A percentile compares a stretch with the other conserved stretches of the same genome.
Conservation (phyloP, 2,329 filamentous ascomycete species). For the Fusarium sp. region DNA sequence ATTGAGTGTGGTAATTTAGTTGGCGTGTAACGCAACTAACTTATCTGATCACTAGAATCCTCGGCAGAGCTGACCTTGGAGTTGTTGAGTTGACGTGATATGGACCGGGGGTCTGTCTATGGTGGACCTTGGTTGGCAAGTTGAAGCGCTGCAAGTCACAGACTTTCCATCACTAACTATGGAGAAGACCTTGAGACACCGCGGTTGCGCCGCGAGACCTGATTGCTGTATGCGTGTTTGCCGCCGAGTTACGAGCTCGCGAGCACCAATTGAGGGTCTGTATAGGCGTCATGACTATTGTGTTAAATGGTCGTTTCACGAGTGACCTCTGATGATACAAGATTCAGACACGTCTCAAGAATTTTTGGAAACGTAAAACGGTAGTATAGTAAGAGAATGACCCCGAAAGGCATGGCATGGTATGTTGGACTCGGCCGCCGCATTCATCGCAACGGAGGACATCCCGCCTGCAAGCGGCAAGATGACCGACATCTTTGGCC, state of each 20-base stretch:
- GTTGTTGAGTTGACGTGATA: constrained; percentile 35
- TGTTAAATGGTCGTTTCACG: neutral
- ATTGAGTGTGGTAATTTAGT: neutral
- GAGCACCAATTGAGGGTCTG: neutral
- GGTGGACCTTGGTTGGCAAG: constrained; percentile 32
- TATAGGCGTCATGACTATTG: neutral
- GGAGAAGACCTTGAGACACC: constrained; percentile 33
- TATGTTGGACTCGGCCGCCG: constrained; percentile 3
- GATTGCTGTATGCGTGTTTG: constrained; percentile 27
- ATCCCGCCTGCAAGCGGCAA: constrained; percentile 40
- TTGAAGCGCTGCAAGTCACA: constrained; percentile 32
- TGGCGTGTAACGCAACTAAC: neutral
- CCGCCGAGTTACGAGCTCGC: constrained; percentile 2
- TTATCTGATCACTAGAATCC: constrained; percentile 22
- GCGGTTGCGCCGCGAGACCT: constrained; percentile 37
- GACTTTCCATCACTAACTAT: constrained; percentile 30
- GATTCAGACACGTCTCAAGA: constrained; percentile 9
- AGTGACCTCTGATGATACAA: neutral
- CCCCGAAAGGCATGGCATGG: neutral
- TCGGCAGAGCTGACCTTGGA: constrained; percentile 20
- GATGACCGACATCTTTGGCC: constrained; percentile 32
- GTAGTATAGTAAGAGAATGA: neutral
- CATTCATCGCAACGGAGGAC: constrained; percentile 27
- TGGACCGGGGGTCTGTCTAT: constrained; percentile 7
- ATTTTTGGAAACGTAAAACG: neutral